Conservation (phyloP, 257 asterid genomes). For the Solanum tarapatanum region DNA sequence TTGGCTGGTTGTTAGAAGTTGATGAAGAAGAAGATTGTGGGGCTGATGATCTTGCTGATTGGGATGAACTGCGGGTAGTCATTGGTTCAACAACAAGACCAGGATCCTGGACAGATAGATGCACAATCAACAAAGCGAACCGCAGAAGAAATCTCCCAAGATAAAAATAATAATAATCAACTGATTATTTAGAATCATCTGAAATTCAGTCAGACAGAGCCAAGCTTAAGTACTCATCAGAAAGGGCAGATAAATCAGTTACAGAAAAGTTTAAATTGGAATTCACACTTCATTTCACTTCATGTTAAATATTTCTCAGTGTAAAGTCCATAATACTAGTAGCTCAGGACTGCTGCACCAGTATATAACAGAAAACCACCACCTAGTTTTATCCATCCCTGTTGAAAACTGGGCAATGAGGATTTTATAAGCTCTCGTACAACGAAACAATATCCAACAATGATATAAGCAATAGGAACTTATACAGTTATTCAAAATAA, state of each 20-base stretch:
- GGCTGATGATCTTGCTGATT: constrained; percentile 43
- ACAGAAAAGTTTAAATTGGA: neutral
- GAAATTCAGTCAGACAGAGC: neutral
- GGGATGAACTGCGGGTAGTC: constrained; percentile 41
- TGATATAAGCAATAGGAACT: neutral
- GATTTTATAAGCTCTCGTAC: neutral
- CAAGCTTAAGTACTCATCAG: neutral
- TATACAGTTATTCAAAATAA: neutral
- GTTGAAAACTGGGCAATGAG: neutral
- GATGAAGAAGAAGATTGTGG: constrained; percentile 41
- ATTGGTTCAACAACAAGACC: constrained; percentile 78
- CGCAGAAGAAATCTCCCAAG: neutral
- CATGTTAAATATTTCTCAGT: neutral
- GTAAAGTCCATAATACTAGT: neutral
- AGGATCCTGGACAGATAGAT: constrained; percentile 39
- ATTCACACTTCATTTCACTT: neutral
- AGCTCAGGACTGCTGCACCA: neutral
- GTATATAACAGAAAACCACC: neutral
- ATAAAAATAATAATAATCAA: neutral
- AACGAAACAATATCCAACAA: neutral
- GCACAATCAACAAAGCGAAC: neutral
- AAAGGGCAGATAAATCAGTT: neutral
- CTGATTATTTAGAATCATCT: neutral
- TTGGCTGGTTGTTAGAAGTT: constrained; percentile 33
- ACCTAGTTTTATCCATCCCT: neutral